These are phyloP conservation scores for Globisporangium ultimum DNA, from an alignment of 352 stramenopile genomes.

Conservation along the genomic window DNA sequence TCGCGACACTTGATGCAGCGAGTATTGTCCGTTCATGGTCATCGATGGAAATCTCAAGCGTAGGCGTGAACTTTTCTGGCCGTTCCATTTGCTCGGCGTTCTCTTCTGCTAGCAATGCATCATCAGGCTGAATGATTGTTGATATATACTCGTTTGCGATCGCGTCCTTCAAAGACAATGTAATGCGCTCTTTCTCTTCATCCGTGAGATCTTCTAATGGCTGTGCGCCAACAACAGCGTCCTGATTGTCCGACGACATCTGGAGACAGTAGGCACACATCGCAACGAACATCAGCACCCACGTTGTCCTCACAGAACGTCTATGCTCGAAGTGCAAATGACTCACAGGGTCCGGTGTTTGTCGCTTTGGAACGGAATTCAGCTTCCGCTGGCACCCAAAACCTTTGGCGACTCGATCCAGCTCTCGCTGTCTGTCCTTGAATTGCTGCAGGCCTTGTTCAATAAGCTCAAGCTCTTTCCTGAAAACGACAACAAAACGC, in stretches of 20 bases:
- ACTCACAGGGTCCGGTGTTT: background rate
- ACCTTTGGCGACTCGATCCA: slow-evolving; percentile 60
- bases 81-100: slow-evolving; percentile 1
- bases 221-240: background rate
- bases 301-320: no score
- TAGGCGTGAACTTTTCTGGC: background rate
- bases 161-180: background rate
- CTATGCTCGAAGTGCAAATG: no score
- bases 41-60: slow-evolving; percentile 3
- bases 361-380: background rate
- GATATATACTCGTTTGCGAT: background rate
- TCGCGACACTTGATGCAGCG: background rate
- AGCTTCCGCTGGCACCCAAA: slow-evolving; percentile 9
- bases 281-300: background rate
- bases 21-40: background rate
- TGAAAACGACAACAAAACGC: slow-evolving; percentile 7
- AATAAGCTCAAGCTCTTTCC: slow-evolving; percentile 47
- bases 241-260: background rate
- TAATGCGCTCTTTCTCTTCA: background rate
- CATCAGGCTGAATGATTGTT: background rate
- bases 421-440: slow-evolving; percentile 55
- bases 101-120: background rate
- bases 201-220: background rate
- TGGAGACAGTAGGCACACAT: background rate
- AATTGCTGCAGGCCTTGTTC: slow-evolving; percentile 46